Evolutionary conservation across 441 rosid species (phyloP).

Genomic region (Metrosideros polymorpha): DNA sequence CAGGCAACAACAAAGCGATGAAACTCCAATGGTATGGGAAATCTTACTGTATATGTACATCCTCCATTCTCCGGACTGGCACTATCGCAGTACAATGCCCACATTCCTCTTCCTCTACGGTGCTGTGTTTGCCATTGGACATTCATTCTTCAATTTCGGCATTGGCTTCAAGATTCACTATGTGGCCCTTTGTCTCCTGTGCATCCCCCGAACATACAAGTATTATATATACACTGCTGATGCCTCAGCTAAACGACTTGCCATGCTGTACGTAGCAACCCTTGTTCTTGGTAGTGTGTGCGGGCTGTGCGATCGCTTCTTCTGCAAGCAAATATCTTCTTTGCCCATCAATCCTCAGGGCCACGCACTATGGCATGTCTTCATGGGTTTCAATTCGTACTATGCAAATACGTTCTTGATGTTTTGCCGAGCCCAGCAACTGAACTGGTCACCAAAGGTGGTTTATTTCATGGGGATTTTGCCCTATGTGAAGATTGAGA

Average conservation of each 20-base stretch:
- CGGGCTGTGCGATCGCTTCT: constrained; percentile 59
- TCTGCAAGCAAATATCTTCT: constrained; percentile 42
- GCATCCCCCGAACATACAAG: constrained; percentile 89
- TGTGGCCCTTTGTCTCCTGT: constrained; percentile 64
- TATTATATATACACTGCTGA: constrained; percentile 83
- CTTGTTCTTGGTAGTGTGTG: constrained; percentile 47
- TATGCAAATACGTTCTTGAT: constrained; percentile 28
- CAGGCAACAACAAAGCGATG: constrained; percentile 95
- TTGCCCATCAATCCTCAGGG: constrained; percentile 82
- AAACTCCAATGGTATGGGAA: constrained; percentile 51
- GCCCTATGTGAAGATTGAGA: constrained; percentile 74
- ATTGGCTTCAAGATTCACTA: constrained; percentile 86
- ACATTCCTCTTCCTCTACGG: constrained; percentile 38
- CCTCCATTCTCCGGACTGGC: constrained; percentile 97
- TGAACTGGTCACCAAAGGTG: constrained; percentile 74
- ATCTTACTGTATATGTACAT: constrained; percentile 86
- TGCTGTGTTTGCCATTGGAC: constrained; percentile 58
- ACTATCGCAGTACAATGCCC: constrained; percentile 89
- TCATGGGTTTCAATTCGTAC: constrained; percentile 83
- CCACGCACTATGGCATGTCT: constrained; percentile 44
- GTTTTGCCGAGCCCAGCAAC: constrained; percentile 91
- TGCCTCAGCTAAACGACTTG: constrained; percentile 51
- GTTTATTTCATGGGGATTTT: constrained; percentile 41
- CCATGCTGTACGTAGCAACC: constrained; percentile 59
- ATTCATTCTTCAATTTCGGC: constrained; percentile 55